phyloP scores from a whole-genome alignment of 2,329 filamentous ascomycete species.

The Hypoxylon sp. region DNA sequence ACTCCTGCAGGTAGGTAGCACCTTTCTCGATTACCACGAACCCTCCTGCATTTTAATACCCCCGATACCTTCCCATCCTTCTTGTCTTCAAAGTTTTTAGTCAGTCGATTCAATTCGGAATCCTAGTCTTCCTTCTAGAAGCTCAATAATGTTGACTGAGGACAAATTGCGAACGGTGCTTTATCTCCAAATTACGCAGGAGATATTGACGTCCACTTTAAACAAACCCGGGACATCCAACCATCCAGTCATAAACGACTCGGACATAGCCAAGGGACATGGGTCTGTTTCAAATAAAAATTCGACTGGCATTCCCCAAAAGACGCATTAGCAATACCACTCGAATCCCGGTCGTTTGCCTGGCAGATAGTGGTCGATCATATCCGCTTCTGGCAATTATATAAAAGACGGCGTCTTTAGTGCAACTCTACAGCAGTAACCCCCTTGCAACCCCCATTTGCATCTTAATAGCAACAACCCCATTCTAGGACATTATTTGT shows the following conservation, averaged over 20 bases:
- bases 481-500: constrained; percentile 9
- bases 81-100: constrained; percentile 7
- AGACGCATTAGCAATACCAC: constrained; percentile 50
- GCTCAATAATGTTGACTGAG: constrained; percentile 43
- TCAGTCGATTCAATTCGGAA: constrained; percentile 17
- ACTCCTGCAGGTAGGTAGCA: background rate
- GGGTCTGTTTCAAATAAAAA: constrained; percentile 56
- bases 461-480: constrained; percentile 29
- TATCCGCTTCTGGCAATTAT: constrained; percentile 46
- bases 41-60: background rate
- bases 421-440: constrained; percentile 38
- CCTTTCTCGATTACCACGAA: background rate
- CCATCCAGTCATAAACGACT: constrained; percentile 45
- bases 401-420: constrained; percentile 48
- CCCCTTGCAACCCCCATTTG: constrained; percentile 44
- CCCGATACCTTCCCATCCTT: background rate
- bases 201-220: constrained; percentile 49
- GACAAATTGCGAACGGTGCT: constrained; percentile 41
- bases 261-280: constrained; percentile 48
- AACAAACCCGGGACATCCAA: constrained; percentile 29
- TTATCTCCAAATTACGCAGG: constrained; percentile 51
- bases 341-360: constrained; percentile 43
- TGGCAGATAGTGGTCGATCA: constrained; percentile 51
- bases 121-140: constrained; percentile 41
- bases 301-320: constrained; percentile 56